Evolutionary conservation across 2,329 filamentous ascomycete genomes (phyloP), one percentile per base, ranked within the genome.

Genomic region (Monosporascus sp.): DNA sequence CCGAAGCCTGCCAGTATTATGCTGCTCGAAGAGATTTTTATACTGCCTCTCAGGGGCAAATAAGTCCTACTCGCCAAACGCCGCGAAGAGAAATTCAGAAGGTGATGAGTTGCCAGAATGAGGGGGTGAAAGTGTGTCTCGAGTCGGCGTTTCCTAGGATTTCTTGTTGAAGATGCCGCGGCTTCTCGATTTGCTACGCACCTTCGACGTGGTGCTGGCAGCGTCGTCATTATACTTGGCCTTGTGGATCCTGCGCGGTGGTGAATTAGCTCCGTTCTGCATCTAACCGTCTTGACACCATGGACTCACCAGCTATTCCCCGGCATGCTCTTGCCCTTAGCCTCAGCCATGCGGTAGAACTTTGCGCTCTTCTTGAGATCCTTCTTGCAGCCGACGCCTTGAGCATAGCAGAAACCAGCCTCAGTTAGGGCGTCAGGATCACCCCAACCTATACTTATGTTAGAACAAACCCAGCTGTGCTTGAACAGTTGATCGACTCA

Each of bases 301-400:
- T 43, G 55, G 53, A 81, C 89, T 68, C 78, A 96, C 93, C 94
- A 99, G 77, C 91, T 97, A 70, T 97, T 97, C 52, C 94, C 94
- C 53, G 96, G 88, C 91, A 97, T 97, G 71, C 85, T 96, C 78
- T 97, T 92, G 7, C 94, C 94, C 72, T 94, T 94, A 24, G 87
- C 85, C 69, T 96, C 94, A 6, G 94, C 94, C 76, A 87, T 80
- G 22, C 94, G 86, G 70, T 97, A 97, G 65, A 94, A 91, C 56
- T 84, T 88, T 55, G 94, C 93, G 49, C 90, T 93, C 74, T 92
- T 97, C 76, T 91, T 97, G 67, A 97, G 76, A 67, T 97, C 89
- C 73, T 97, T 99, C 78, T 94, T 96, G 69, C 89, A 95, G 5
- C 94, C 94, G 51, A 96, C 78, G 8, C 92, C 94, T 68, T 97